A percentile compares a stretch with the other conserved stretches of the same genome.
Conservation (phyloP, 2,329 filamentous ascomycete species). For the Pseudogymnoascus sp. region DNA sequence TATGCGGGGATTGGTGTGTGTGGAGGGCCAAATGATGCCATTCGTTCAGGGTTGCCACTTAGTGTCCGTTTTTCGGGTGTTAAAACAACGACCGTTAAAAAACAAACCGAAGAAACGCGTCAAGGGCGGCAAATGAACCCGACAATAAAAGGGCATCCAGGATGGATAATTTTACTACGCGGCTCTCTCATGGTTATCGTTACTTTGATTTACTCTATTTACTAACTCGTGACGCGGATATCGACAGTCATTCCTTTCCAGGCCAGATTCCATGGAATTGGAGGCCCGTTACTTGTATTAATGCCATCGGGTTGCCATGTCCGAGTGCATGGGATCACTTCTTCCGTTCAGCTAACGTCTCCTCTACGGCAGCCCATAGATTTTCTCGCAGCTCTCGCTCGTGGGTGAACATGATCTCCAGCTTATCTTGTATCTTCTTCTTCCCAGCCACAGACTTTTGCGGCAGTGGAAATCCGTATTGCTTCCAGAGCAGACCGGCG, state of each 20-base stretch:
- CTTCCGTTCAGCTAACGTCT: constrained; percentile 26
- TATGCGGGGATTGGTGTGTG: not conserved
- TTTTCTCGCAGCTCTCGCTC: constrained; percentile 52
- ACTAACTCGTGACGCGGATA: not conserved
- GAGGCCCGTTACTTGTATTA: not conserved
- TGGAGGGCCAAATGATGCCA: constrained; percentile 5
- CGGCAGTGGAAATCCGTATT: constrained; percentile 23
- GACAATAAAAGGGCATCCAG: not conserved
- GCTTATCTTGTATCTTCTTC: constrained; percentile 46
- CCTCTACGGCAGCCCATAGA: constrained; percentile 52
- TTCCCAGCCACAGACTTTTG: constrained; percentile 41
- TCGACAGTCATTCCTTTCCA: not conserved
- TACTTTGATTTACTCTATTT: not conserved
- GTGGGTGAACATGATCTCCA: constrained; percentile 50
- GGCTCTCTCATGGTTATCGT: not conserved
- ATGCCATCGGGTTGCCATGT: constrained; percentile 2
- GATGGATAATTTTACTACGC: not conserved
- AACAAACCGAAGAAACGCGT: not conserved
- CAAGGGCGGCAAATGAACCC: not conserved
- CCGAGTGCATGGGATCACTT: not conserved
- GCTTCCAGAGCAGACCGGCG: constrained; percentile 41
- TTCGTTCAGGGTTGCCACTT: constrained; percentile 6
- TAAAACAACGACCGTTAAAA: constrained; percentile 1
- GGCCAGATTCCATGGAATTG: not conserved
- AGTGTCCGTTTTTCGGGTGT: constrained; percentile 4